Base-by-base conservation (phyloP, 306 rosid species). In the Gillenia trifoliata region DNA sequence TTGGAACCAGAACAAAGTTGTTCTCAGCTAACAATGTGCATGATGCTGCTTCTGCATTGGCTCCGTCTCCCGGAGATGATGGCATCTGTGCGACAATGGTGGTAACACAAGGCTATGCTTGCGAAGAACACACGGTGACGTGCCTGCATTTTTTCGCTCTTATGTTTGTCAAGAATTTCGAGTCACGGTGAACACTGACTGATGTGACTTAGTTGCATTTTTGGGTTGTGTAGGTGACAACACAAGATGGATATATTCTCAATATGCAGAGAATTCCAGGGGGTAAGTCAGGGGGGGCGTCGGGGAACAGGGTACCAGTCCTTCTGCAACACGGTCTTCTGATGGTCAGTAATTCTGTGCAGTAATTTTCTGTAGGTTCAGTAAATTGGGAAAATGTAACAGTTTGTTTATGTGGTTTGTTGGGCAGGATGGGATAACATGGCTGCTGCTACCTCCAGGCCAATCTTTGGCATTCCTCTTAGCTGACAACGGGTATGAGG, bases 301-400 rank as follows among this genome's bases (percentile, higher is more conserved):
- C 34, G 12, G 74, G 84, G 22, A 78, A 70, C 9, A 67, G 76
- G 70, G 54, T 71, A 11, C 95, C 95, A 0, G 89, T 87, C 78
- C 78, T 90, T 71, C 74, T 90, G 30, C 95, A 87, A 31, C 95
- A 90, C 22, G 92, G 95, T 11, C 86, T 87, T 34, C 80, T 90
- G 70, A 84, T 87, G 92, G 95, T 88, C 3, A 73, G 70, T 78
- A 63, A 20, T 70, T 73, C 31, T 66, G 56, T 3, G 12, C 56
- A 13, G 74, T 50, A 20, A 1, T 59, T 40, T 57, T 72, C 29
- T 25, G 33, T 26, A 26, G 49, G 65, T 34, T 66, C 2, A 50
- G 33, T 54, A 52, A 66, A 64, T 64, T 66, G 22, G 23, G 56
- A 36, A 76, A 22, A 67, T 75, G 66, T 55, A 60, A 73, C 61